Evolutionary conservation across 2,329 filamentous ascomycete species (phyloP).

Genomic region (Neonectria sp.): DNA sequence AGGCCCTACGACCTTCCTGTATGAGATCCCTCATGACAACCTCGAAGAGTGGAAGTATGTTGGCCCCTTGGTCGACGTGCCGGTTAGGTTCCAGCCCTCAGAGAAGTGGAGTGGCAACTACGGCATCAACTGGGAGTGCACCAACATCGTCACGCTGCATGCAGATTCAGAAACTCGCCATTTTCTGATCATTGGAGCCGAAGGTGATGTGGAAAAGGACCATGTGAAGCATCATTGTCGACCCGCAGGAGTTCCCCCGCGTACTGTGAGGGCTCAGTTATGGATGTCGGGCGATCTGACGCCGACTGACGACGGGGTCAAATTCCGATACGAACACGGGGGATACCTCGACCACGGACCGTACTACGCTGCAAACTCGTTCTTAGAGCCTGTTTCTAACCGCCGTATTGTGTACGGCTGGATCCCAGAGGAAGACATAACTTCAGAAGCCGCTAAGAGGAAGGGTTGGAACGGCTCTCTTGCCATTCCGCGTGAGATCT

Average conservation of each 20-base stretch:
- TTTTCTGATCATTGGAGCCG: conserved; percentile 61
- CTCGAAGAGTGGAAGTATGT: conserved; percentile 60
- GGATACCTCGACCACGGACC: conserved; percentile 38
- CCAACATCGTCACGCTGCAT: conserved; percentile 58
- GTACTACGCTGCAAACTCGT: conserved; percentile 63
- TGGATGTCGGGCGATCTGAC: conserved; percentile 32
- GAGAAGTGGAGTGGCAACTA: conserved; percentile 63
- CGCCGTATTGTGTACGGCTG: conserved; percentile 61
- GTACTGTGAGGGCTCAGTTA: conserved; percentile 17
- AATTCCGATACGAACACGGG: conserved; percentile 20
- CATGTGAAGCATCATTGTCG: conserved; percentile 14
- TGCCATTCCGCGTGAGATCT: conserved; percentile 59
- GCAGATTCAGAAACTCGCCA: conserved; percentile 48
- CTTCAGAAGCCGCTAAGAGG: conserved; percentile 54
- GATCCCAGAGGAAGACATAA: conserved; percentile 64
- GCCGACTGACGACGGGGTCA: conserved; percentile 10
- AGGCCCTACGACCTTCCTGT: conserved; percentile 62
- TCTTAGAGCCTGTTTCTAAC: conserved; percentile 57
- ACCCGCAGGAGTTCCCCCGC: background rate
- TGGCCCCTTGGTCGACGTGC: conserved; percentile 57
- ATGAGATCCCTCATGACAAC: conserved; percentile 56
- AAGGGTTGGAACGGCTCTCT: conserved; percentile 65
- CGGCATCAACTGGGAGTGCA: conserved; percentile 65
- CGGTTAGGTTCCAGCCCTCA: conserved; percentile 52
- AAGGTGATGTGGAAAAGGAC: conserved; percentile 51